Percentiles rank a stretch among this genome's conserved stretches.
phyloP scores from a whole-genome alignment of 768 basidiomycete species.

The Amanita subjunquillea region DNA sequence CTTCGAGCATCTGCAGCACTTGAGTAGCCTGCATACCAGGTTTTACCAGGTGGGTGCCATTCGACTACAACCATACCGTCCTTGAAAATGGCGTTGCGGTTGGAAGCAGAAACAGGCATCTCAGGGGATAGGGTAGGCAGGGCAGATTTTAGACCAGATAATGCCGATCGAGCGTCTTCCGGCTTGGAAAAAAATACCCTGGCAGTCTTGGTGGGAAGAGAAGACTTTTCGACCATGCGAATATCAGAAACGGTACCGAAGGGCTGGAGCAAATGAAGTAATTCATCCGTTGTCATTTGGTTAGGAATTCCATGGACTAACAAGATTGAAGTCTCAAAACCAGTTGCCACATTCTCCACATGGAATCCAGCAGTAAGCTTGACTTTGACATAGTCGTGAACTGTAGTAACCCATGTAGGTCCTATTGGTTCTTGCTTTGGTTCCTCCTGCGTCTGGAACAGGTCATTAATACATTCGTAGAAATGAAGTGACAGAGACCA shows the following conservation, averaged over 20 bases:
- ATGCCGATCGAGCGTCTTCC: conserved; percentile 43
- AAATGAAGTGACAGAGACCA: conserved; percentile 4
- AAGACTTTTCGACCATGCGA: conserved; percentile 13
- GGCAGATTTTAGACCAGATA: conserved; percentile 36
- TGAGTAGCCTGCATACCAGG: conserved; percentile 56
- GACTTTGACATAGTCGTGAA: conserved; percentile 48
- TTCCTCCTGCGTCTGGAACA: background rate
- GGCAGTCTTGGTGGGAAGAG: conserved; percentile 18
- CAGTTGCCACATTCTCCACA: conserved; percentile 46
- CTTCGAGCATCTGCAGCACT: conserved; percentile 34
- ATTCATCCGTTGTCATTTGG: conserved; percentile 17
- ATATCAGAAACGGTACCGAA: conserved; percentile 40
- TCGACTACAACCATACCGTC: conserved; percentile 48
- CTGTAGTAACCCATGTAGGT: conserved; percentile 12
- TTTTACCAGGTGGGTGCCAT: conserved; percentile 48
- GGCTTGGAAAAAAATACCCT: conserved; percentile 38
- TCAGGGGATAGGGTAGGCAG: conserved; percentile 34
- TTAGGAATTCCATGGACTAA: conserved; percentile 40
- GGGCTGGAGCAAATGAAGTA: conserved; percentile 27
- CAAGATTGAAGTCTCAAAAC: conserved; percentile 61
- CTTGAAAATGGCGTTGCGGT: conserved; percentile 25
- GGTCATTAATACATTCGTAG: background rate
- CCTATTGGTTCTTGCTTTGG: background rate
- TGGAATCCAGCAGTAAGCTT: conserved; percentile 52
- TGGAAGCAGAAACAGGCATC: conserved; percentile 31